phyloP scores from a whole-genome alignment of 2,329 filamentous ascomycete species.

The Elsinoe necatrix region DNA sequence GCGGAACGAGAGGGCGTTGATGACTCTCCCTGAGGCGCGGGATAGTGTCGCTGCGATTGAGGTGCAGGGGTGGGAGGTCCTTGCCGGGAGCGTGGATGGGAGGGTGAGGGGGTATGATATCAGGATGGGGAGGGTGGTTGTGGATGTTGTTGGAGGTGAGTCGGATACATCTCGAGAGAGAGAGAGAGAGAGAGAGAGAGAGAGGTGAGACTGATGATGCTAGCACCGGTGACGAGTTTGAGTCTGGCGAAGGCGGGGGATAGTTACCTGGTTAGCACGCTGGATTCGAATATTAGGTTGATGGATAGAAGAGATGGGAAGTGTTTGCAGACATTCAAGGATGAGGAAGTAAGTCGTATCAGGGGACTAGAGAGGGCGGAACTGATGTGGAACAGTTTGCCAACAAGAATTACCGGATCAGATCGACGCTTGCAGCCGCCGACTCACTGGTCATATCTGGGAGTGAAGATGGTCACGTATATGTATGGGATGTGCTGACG shows the following conservation, averaged over 20 bases:
- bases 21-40: constrained; percentile 62
- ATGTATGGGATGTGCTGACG: constrained; percentile 77
- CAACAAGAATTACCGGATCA: constrained; percentile 66
- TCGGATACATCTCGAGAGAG: constrained; percentile 9
- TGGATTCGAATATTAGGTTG: constrained; percentile 70
- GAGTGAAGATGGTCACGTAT: constrained; percentile 65
- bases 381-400: constrained; percentile 32
- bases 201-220: constrained; percentile 19
- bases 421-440: constrained; percentile 63
- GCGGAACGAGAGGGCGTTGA: constrained; percentile 53
- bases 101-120: constrained; percentile 75
- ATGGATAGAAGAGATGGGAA: constrained; percentile 71
- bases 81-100: constrained; percentile 77
- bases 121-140: constrained; percentile 60
- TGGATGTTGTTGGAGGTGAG: constrained; percentile 58
- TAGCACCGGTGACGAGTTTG: constrained; percentile 64
- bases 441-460: constrained; percentile 75
- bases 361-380: neutral
- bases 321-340: constrained; percentile 63
- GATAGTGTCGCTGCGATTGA: constrained; percentile 52
- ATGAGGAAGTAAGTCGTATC: constrained; percentile 36
- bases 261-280: constrained; percentile 61
- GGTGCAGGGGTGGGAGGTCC: constrained; percentile 45
- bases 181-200: neutral
- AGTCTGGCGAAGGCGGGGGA: constrained; percentile 62